Evolutionary conservation across 2,329 filamentous ascomycete genomes (phyloP).

Genomic region (Dryadomyces quercivorus): DNA sequence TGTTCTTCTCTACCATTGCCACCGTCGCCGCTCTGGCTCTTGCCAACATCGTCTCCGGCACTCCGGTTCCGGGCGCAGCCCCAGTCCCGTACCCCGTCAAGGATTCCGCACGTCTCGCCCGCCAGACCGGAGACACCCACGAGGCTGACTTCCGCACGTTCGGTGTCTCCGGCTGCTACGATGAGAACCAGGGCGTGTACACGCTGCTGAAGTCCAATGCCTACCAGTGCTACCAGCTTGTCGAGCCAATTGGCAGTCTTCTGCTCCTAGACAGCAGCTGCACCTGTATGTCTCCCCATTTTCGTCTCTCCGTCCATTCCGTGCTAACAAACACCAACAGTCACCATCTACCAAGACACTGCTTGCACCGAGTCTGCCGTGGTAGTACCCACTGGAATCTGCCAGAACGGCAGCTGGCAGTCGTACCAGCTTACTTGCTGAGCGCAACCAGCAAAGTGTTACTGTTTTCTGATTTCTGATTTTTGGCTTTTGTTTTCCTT

Average conservation of each 20-base stretch:
- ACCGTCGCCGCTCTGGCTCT: constrained; percentile 2
- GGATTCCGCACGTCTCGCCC: neutral
- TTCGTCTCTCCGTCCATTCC: neutral
- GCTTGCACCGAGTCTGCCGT: constrained; percentile 1
- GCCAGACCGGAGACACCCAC: constrained; percentile 5
- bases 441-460: neutral
- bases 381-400: neutral
- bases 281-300: constrained; percentile 4
- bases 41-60: neutral
- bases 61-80: neutral
- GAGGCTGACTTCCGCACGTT: constrained; percentile 12
- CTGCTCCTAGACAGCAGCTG: constrained; percentile 4
- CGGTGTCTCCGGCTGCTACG: constrained; percentile 8
- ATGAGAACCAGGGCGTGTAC: constrained; percentile 13
- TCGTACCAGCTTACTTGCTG: constrained; percentile 12
- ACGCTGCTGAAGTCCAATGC: constrained; percentile 6
- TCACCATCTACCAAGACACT: constrained; percentile 6
- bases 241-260: constrained; percentile 7
- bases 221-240: constrained; percentile 6
- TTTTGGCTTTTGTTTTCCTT: no score
- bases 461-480: neutral
- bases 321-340: neutral
- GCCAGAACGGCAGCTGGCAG: constrained; percentile 7
- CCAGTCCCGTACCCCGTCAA: neutral
- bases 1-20: constrained; percentile 5